Conservation (phyloP, 352 stramenopile species). For the Phytophthora parvispora region DNA sequence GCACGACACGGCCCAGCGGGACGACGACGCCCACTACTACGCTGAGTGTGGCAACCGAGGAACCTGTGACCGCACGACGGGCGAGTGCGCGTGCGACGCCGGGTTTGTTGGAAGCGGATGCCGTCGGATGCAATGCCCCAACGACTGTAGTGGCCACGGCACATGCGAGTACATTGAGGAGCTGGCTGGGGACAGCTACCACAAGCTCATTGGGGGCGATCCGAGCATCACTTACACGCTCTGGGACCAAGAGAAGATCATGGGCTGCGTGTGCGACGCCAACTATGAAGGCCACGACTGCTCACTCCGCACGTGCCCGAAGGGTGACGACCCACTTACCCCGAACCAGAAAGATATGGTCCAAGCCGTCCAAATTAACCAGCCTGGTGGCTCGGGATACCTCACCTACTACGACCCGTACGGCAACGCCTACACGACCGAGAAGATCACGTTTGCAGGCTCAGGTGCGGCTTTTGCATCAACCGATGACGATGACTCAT, state of each 20-base stretch:
- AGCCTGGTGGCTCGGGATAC: constrained; percentile 25
- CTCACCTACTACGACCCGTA: constrained; percentile 83
- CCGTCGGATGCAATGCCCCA: not conserved
- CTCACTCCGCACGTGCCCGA: constrained; percentile 57
- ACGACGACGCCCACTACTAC: constrained; percentile 64
- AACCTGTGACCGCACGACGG: not conserved
- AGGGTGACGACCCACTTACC: constrained; percentile 77
- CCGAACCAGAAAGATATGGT: constrained; percentile 63
- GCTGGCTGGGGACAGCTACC: not conserved
- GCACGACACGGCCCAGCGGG: constrained; percentile 50
- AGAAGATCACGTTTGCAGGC: constrained; percentile 39
- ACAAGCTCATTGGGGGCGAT: constrained; percentile 19
- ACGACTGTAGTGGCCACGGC: not conserved
- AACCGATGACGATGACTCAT: constrained; percentile 14
- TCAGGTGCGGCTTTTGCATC: too few relatives aligned
- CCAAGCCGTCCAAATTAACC: constrained; percentile 34
- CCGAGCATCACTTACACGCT: constrained; percentile 44
- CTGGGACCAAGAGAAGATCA: constrained; percentile 89
- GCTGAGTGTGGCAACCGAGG: constrained; percentile 54
- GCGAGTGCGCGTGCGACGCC: constrained; percentile 80
- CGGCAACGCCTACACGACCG: constrained; percentile 70
- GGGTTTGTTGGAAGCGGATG: constrained; percentile 60
- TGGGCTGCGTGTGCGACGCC: constrained; percentile 82
- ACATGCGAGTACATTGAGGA: constrained; percentile 51
- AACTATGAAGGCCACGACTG: constrained; percentile 69